These are phyloP conservation scores for Fraxinus paxiana DNA, from an alignment of 305 asterid genomes.

Conservation along the genomic window DNA sequence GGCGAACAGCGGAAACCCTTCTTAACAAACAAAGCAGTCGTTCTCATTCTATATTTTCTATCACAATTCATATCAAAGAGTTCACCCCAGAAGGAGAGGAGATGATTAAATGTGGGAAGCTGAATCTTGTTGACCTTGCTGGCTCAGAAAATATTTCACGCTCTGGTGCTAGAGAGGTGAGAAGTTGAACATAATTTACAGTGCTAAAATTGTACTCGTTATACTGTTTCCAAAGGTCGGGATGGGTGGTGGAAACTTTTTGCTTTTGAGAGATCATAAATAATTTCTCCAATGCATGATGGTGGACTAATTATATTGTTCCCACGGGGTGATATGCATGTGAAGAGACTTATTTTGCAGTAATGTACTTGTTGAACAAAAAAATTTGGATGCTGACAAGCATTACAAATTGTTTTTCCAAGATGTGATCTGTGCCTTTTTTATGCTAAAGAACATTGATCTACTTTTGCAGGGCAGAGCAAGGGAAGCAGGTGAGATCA, in stretches of 20 bases:
- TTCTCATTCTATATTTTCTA: constrained; percentile 73
- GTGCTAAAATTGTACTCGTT: not conserved
- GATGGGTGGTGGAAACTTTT: not conserved
- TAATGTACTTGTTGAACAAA: not conserved
- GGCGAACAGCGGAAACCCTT: constrained; percentile 46
- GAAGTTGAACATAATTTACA: not conserved
- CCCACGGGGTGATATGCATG: not conserved
- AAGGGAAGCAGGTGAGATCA: constrained; percentile 56
- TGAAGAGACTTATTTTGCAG: not conserved
- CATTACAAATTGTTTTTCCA: not conserved
- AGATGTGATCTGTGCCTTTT: not conserved
- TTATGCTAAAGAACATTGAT: not conserved
- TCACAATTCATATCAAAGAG: constrained; percentile 39
- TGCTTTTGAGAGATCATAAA: not conserved
- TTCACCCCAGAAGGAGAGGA: constrained; percentile 67
- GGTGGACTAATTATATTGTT: not conserved
- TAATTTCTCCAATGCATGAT: constrained; percentile 1
- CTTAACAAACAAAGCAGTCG: constrained; percentile 53
- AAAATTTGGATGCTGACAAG: not conserved
- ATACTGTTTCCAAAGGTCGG: not conserved
- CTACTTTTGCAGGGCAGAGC: constrained; percentile 32
- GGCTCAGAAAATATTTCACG: constrained; percentile 82
- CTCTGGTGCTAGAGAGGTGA: constrained; percentile 75
- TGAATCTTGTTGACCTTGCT: constrained; percentile 84
- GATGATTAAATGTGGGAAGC: constrained; percentile 65